Percentiles rank a stretch among this genome's conserved stretches.
Evolutionary conservation across 2,329 filamentous ascomycete genomes (phyloP).

Genomic region (Ceratocystiopsis sp.): DNA sequence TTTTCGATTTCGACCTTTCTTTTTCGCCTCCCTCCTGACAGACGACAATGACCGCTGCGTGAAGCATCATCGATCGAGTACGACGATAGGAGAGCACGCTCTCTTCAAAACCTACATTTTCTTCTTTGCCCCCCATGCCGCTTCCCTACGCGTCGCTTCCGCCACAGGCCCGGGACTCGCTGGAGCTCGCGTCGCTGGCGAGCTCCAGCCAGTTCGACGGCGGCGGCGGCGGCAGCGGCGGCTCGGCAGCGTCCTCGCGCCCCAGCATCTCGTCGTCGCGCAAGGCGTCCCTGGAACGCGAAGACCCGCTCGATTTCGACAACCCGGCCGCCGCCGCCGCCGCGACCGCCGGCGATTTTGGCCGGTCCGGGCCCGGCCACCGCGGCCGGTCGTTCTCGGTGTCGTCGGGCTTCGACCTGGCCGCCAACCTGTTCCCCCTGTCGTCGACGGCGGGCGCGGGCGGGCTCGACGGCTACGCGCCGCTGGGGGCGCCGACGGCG

Average conservation of each 20-base stretch:
- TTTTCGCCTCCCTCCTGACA: too few relatives aligned
- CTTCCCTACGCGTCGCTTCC: constrained; percentile 26
- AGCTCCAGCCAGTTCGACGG: constrained; percentile 52
- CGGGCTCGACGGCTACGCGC: constrained; percentile 51
- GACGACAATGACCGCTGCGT: neutral
- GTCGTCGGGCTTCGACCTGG: constrained; percentile 88
- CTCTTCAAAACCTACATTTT: too few relatives aligned
- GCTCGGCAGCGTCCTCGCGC: constrained; percentile 45
- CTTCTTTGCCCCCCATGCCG: constrained; percentile 14
- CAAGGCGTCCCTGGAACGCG: constrained; percentile 71
- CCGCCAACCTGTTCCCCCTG: constrained; percentile 80
- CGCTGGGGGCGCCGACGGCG: constrained; percentile 60
- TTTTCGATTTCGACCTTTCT: too few relatives aligned
- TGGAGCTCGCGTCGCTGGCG: constrained; percentile 89
- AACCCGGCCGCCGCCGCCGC: constrained; percentile 30
- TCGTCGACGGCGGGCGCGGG: constrained; percentile 50
- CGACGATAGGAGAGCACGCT: neutral
- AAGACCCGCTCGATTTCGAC: constrained; percentile 57
- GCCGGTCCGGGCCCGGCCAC: constrained; percentile 3
- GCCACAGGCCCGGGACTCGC: constrained; percentile 59
- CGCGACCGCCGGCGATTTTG: constrained; percentile 15
- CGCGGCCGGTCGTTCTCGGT: constrained; percentile 66
- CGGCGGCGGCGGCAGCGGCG: constrained; percentile 42
- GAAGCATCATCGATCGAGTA: neutral
- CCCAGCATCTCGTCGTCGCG: constrained; percentile 89